phyloP scores from a whole-genome alignment of 2,329 filamentous ascomycete species.

The Dryadomyces sulphureus region DNA sequence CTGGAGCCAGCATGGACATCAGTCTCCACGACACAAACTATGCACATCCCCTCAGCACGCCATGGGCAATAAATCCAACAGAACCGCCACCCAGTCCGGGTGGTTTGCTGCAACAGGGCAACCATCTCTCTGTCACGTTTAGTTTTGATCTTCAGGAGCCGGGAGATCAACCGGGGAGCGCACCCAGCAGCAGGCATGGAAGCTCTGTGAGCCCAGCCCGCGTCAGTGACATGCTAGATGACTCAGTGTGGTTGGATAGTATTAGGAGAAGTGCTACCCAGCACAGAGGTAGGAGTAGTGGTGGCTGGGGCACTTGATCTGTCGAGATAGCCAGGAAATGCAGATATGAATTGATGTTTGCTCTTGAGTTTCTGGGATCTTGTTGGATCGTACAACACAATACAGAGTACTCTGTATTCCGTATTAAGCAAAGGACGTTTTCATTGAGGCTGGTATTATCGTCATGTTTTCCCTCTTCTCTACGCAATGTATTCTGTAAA shows the following conservation, averaged over 20 bases:
- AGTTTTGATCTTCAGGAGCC: constrained; percentile 42
- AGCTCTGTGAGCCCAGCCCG: constrained; percentile 61
- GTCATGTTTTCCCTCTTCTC: too few relatives aligned
- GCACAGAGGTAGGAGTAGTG: constrained; percentile 17
- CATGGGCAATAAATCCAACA: constrained; percentile 23
- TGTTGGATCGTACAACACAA: too few relatives aligned
- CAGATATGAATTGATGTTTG: not conserved
- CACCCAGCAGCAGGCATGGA: constrained; percentile 41
- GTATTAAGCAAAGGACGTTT: too few relatives aligned
- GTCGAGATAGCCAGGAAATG: not conserved
- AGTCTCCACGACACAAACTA: constrained; percentile 26
- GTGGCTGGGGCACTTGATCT: too few relatives aligned
- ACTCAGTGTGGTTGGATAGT: constrained; percentile 87
- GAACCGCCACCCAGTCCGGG: constrained; percentile 7
- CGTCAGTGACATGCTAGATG: constrained; percentile 72
- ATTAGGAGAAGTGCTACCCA: constrained; percentile 76
- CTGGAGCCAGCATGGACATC: constrained; percentile 26
- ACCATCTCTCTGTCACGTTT: constrained; percentile 34
- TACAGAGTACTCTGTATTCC: too few relatives aligned
- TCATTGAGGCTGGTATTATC: too few relatives aligned
- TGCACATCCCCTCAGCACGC: constrained; percentile 38
- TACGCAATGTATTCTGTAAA: too few relatives aligned
- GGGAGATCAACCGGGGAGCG: constrained; percentile 11
- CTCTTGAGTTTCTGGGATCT: not conserved
- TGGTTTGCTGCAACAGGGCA: constrained; percentile 12